Evolutionary conservation across 257 asterid species (phyloP).

Genomic region (Przewalskia tangutica): DNA sequence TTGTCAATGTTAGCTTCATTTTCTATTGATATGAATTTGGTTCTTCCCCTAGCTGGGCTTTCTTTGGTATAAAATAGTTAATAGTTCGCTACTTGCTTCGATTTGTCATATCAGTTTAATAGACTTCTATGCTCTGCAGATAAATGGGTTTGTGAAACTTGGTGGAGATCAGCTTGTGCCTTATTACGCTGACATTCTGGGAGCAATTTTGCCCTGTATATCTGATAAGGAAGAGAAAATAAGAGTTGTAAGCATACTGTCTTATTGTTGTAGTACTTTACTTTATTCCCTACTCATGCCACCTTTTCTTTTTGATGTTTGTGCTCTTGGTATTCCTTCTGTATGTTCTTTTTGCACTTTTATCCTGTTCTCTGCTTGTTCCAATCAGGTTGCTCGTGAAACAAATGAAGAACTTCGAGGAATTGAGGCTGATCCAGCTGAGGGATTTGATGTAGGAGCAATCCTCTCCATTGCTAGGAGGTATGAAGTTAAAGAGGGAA

Average conservation of each 20-base stretch:
- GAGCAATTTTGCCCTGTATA: constrained; percentile 95
- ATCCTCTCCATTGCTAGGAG: constrained; percentile 84
- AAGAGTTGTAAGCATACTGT: constrained; percentile 59
- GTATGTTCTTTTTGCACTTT: background rate
- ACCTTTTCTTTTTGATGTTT: background rate
- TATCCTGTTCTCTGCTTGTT: background rate
- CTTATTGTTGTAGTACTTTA: background rate
- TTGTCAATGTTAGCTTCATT: constrained; percentile 5
- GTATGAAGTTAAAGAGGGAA: constrained; percentile 22
- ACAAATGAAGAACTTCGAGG: constrained; percentile 93
- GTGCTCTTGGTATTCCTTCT: background rate
- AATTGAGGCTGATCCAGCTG: constrained; percentile 75
- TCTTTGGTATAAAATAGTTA: background rate
- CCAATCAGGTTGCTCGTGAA: constrained; percentile 82
- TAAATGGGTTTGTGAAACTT: constrained; percentile 95
- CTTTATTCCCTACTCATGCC: background rate
- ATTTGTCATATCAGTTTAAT: constrained; percentile 14
- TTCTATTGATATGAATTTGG: background rate
- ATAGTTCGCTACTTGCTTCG: constrained; percentile 1
- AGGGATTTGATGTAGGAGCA: constrained; percentile 79
- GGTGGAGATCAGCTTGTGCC: constrained; percentile 98
- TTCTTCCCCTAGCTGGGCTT: background rate
- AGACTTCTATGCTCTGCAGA: constrained; percentile 37
- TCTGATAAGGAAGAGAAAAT: constrained; percentile 98
- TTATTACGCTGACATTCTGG: constrained; percentile 92